Evolutionary conservation across 2,329 filamentous ascomycete species (phyloP).

Genomic region (Myotisia sp.): DNA sequence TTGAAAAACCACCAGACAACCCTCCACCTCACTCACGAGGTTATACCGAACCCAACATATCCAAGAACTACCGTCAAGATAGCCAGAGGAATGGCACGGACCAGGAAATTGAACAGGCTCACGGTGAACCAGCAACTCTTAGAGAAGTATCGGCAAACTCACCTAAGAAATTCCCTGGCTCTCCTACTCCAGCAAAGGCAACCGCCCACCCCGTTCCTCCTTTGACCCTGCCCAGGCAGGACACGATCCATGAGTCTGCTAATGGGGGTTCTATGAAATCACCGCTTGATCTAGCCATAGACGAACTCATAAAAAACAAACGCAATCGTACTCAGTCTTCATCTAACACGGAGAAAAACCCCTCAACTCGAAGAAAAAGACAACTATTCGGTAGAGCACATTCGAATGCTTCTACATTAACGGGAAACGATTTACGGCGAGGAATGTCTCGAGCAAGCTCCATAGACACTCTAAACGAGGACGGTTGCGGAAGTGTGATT

Average conservation of each 20-base stretch:
- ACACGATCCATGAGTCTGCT: neutral
- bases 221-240: neutral
- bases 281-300: conserved; percentile 20
- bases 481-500: conserved; percentile 25
- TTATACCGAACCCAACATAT: neutral
- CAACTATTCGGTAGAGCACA: conserved; percentile 30
- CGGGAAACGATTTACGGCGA: conserved; percentile 3
- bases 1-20: neutral
- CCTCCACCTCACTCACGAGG: neutral
- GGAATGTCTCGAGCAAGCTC: conserved; percentile 33
- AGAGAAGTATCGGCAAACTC: conserved; percentile 10
- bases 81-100: neutral
- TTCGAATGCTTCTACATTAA: conserved; percentile 25
- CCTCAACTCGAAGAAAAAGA: conserved; percentile 19
- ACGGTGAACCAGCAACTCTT: conserved; percentile 4
- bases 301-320: conserved; percentile 28
- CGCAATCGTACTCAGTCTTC: conserved; percentile 21
- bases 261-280: conserved; percentile 4
- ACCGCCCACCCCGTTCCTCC: conserved; percentile 1
- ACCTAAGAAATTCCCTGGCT: conserved; percentile 12
- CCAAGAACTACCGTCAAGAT: neutral
- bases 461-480: conserved; percentile 36
- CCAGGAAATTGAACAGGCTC: conserved; percentile 3
- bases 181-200: conserved; percentile 15
- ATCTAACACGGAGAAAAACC: conserved; percentile 13